Percentiles rank a stretch among this genome's conserved stretches.
These are phyloP conservation scores for Plasmodium knowlesi DNA, from an alignment of 169 alveolate genomes.

Conservation along the genomic window DNA sequence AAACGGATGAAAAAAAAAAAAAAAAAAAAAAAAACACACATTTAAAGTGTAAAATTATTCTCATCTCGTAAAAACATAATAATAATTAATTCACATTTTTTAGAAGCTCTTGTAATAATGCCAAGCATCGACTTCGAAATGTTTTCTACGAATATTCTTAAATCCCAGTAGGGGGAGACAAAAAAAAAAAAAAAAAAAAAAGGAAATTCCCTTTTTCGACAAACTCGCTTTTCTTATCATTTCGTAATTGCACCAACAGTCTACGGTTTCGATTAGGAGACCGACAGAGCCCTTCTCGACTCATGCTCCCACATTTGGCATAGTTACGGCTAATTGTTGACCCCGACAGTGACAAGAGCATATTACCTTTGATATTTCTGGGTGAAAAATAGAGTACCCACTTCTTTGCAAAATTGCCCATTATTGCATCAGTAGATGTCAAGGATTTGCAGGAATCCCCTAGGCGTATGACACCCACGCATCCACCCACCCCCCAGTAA, in stretches of 20 bases:
- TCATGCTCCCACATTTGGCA: background rate
- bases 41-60: background rate
- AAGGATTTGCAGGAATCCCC: background rate
- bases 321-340: background rate
- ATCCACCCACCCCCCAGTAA: background rate
- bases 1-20: background rate
- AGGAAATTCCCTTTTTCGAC: background rate
- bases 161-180: background rate
- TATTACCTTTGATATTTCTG: background rate
- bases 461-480: background rate
- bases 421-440: background rate
- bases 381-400: background rate
- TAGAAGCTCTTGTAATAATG: background rate
- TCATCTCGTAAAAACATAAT: background rate
- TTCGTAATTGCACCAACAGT: background rate
- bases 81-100: background rate
- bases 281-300: background rate
- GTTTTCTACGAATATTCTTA: background rate
- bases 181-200: background rate
- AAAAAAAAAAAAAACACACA: background rate
- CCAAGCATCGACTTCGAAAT: background rate
- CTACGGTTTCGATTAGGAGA: background rate
- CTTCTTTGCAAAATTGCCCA: background rate
- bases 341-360: background rate
- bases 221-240: background rate